A percentile compares a stretch with the other conserved stretches of the same genome.
Evolutionary conservation across 2,329 filamentous ascomycete species (phyloP).

Genomic region (Lecanicillium sp.): DNA sequence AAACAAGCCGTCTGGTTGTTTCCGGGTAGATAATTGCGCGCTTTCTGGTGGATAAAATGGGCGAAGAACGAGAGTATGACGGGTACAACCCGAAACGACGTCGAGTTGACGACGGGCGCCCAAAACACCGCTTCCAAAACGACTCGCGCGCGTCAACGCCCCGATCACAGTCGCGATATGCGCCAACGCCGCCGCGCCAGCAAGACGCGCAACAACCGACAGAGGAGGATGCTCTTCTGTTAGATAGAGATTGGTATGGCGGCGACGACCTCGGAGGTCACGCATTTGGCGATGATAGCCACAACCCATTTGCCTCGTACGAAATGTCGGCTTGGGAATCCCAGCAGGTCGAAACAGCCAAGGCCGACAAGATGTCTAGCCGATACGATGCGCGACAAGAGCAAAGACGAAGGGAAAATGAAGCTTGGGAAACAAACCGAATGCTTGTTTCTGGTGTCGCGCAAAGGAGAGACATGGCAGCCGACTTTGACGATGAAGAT

Average conservation of each 20-base stretch:
- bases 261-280: constrained; percentile 76
- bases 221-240: constrained; percentile 61
- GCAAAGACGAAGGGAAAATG: constrained; percentile 87
- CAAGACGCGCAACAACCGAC: constrained; percentile 50
- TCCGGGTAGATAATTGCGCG: not conserved
- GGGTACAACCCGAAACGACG: constrained; percentile 31
- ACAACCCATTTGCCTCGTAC: constrained; percentile 80
- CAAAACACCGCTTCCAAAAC: constrained; percentile 20
- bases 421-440: constrained; percentile 97
- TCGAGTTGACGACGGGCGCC: constrained; percentile 24
- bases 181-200: constrained; percentile 27
- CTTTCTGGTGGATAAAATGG: constrained; percentile 16
- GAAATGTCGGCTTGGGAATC: constrained; percentile 66
- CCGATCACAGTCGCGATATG: constrained; percentile 28
- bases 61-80: constrained; percentile 26
- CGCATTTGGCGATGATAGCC: constrained; percentile 82
- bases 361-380: constrained; percentile 72
- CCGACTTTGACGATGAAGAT: constrained; percentile 88
- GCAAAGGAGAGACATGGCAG: constrained; percentile 72
- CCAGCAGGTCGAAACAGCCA: constrained; percentile 67
- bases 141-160: constrained; percentile 25
- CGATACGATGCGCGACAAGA: constrained; percentile 61
- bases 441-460: constrained; percentile 97
- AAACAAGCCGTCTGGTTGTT: not conserved
- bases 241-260: constrained; percentile 90